These are phyloP conservation scores for Stereocaulon alpinum DNA, from an alignment of 495 filamentous ascomycete species.

Conservation along the genomic window DNA sequence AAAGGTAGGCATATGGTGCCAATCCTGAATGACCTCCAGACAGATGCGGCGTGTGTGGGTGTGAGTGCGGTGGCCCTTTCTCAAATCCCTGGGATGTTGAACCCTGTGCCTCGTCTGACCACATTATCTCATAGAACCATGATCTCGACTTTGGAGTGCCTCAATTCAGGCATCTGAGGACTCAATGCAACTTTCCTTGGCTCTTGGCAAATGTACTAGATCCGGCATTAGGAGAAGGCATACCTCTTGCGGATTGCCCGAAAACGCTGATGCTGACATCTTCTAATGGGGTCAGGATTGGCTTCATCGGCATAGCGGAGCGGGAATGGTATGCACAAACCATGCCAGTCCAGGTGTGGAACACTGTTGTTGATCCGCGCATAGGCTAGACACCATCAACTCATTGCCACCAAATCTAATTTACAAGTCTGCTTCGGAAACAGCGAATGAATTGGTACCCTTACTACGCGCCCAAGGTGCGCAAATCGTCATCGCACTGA, in stretches of 20 bases:
- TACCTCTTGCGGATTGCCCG: constrained; percentile 58
- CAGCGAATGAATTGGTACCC: constrained; percentile 61
- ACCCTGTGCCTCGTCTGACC: not conserved
- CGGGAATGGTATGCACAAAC: constrained; percentile 42
- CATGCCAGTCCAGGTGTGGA: not conserved
- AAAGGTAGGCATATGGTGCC: constrained; percentile 88
- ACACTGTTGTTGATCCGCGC: not conserved
- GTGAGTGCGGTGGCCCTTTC: constrained; percentile 37
- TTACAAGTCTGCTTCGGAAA: constrained; percentile 63
- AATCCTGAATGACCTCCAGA: constrained; percentile 66
- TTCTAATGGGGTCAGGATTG: constrained; percentile 76
- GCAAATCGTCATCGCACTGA: constrained; percentile 69
- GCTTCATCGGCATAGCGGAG: constrained; percentile 76
- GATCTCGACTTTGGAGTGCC: constrained; percentile 87
- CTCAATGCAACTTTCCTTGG: constrained; percentile 79
- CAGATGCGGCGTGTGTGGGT: constrained; percentile 68
- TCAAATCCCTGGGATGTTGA: too few species aligned
- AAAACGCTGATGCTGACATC: constrained; percentile 62
- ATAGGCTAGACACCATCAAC: constrained; percentile 79
- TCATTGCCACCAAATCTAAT: constrained; percentile 67
- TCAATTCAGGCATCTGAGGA: constrained; percentile 62
- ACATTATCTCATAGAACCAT: constrained; percentile 51
- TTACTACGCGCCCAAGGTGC: constrained; percentile 62
- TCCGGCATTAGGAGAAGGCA: constrained; percentile 58
- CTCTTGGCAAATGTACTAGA: constrained; percentile 77